Evolutionary conservation across 2,329 filamentous ascomycete species (phyloP).

Genomic region (Karstenula rhodostoma): DNA sequence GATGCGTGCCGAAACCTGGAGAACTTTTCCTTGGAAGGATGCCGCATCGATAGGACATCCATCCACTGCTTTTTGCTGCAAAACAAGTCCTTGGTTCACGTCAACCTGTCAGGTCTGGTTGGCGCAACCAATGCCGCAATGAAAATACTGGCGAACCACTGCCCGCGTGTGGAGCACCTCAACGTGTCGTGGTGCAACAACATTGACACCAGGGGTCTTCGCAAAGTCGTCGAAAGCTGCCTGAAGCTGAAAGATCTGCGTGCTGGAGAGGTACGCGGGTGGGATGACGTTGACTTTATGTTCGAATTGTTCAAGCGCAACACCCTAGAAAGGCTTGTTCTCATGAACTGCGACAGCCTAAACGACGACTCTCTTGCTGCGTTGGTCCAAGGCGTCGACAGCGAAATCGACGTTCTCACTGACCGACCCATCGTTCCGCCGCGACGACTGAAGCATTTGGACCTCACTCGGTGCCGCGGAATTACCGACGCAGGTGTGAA

Average conservation of each 20-base stretch:
- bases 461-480: slow-evolving; percentile 79
- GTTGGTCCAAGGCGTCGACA: slow-evolving; percentile 78
- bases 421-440: slow-evolving; percentile 77
- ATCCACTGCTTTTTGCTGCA: slow-evolving; percentile 81
- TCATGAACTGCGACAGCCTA: slow-evolving; percentile 81
- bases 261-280: slow-evolving; percentile 81
- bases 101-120: slow-evolving; percentile 84
- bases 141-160: slow-evolving; percentile 83
- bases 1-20: slow-evolving; percentile 86
- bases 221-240: slow-evolving; percentile 76
- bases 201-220: slow-evolving; percentile 79
- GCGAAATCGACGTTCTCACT: slow-evolving; percentile 82
- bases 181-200: slow-evolving; percentile 95
- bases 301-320: slow-evolving; percentile 80
- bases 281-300: slow-evolving; percentile 77
- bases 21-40: slow-evolving; percentile 88
- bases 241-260: slow-evolving; percentile 78
- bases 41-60: slow-evolving; percentile 79
- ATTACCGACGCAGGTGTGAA: slow-evolving; percentile 78
- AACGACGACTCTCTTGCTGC: slow-evolving; percentile 76
- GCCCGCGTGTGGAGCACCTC: slow-evolving; percentile 80
- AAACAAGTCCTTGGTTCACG: slow-evolving; percentile 79
- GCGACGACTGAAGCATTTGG: slow-evolving; percentile 81
- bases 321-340: slow-evolving; percentile 79
- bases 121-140: slow-evolving; percentile 85